Conservation (phyloP, 371 early-diverging fungal species). For the Basidiobolus meristosporus region DNA sequence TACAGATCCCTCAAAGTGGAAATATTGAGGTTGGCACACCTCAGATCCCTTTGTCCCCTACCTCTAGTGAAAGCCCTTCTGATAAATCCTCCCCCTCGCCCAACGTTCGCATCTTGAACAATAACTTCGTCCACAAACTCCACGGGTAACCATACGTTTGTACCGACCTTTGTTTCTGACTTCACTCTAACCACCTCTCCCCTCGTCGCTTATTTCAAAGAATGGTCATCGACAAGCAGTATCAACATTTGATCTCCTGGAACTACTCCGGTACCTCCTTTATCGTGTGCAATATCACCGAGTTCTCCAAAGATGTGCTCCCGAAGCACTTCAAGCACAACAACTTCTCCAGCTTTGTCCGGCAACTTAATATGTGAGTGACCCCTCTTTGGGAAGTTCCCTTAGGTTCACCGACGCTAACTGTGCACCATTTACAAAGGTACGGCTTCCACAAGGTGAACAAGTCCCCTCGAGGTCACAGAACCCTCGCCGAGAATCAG, state of each 20-base stretch:
- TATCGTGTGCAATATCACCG: conserved; percentile 67
- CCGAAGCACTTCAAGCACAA: conserved; percentile 71
- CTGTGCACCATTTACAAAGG: conserved; percentile 13
- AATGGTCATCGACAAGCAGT: conserved; percentile 63
- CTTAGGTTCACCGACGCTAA: neutral
- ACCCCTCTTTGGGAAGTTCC: too few species aligned
- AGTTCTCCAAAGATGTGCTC: conserved; percentile 52
- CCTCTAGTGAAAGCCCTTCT: too few species aligned
- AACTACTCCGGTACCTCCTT: conserved; percentile 65
- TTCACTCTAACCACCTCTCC: too few species aligned
- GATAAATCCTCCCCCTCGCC: too few species aligned
- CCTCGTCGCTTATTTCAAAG: too few species aligned
- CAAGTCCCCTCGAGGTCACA: conserved; percentile 65
- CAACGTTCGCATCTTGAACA: too few species aligned
- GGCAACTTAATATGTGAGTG: conserved; percentile 66
- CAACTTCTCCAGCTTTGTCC: conserved; percentile 69
- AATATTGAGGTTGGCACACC: too few species aligned
- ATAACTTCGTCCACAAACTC: too few species aligned
- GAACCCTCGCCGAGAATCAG: conserved; percentile 62
- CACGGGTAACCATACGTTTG: too few species aligned
- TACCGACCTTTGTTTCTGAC: too few species aligned
- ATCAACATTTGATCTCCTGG: conserved; percentile 65
- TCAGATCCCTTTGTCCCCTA: too few species aligned
- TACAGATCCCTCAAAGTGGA: too few species aligned
- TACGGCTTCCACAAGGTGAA: conserved; percentile 81